phyloP scores from a whole-genome alignment of 768 basidiomycete genomes.

The Rhizopogon sp. region DNA sequence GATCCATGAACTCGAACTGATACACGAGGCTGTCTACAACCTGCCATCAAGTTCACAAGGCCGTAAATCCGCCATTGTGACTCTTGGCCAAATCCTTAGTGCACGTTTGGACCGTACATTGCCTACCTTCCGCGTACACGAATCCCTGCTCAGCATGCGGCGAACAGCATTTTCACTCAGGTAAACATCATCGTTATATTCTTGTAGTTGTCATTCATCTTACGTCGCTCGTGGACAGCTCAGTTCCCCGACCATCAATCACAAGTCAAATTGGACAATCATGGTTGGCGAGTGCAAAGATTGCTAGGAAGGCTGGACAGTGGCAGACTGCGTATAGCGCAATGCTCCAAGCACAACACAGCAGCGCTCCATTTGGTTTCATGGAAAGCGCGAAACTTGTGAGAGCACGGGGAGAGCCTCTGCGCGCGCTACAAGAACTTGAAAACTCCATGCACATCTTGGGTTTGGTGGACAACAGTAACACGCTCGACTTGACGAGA shows the following conservation, averaged over 20 bases:
- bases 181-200: conserved; percentile 34
- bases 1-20: conserved; percentile 78
- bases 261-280: conserved; percentile 67
- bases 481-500: conserved; percentile 51
- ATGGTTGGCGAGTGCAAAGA: conserved; percentile 94
- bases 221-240: not conserved
- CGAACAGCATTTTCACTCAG: conserved; percentile 74
- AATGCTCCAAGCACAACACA: conserved; percentile 81
- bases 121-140: conserved; percentile 84
- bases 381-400: conserved; percentile 88
- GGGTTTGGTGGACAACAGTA: conserved; percentile 36
- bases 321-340: conserved; percentile 97
- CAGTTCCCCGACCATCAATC: conserved; percentile 31
- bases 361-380: conserved; percentile 69
- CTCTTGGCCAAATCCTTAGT: conserved; percentile 37
- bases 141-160: conserved; percentile 86
- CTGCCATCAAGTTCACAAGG: conserved; percentile 36
- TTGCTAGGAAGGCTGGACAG: conserved; percentile 92
- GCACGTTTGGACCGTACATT: conserved; percentile 71
- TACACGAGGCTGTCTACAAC: conserved; percentile 39
- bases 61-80: conserved; percentile 36
- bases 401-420: conserved; percentile 70
- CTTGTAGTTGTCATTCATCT: not conserved
- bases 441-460: conserved; percentile 62
- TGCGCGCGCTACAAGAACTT: conserved; percentile 84